These are phyloP conservation scores for Apiotrichum gamsii DNA, from an alignment of 1,284 basidiomycete genomes.

Conservation along the genomic window DNA sequence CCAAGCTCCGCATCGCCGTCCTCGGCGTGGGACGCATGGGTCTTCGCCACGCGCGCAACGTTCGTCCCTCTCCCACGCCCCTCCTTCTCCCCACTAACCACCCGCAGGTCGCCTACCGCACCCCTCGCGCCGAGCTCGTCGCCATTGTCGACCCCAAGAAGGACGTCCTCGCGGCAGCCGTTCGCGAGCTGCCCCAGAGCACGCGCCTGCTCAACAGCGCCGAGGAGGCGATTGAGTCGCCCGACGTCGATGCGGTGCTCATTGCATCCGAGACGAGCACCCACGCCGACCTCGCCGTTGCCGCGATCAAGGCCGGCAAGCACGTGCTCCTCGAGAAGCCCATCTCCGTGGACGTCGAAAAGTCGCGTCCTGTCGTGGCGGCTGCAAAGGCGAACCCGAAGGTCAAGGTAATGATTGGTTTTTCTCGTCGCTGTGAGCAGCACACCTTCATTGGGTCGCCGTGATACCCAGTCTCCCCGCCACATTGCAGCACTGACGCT, in stretches of 20 bases:
- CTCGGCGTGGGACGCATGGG: constrained; percentile 31
- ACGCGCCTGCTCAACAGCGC: not conserved
- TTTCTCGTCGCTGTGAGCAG: constrained; percentile 30
- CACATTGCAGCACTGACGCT: no score
- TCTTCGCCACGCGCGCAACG: constrained; percentile 20
- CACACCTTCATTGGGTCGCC: no score
- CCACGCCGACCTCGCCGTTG: constrained; percentile 23
- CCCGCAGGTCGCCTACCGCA: constrained; percentile 10
- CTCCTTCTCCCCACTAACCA: not conserved
- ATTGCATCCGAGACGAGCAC: constrained; percentile 24
- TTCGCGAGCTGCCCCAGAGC: constrained; percentile 10
- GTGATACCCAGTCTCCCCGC: no score
- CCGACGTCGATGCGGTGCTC: constrained; percentile 23
- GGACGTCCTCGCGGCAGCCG: constrained; percentile 2
- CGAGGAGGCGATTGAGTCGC: constrained; percentile 8
- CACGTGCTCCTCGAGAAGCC: constrained; percentile 40
- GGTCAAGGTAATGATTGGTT: constrained; percentile 35
- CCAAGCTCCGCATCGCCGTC: constrained; percentile 20
- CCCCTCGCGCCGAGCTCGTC: constrained; percentile 24
- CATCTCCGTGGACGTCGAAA: constrained; percentile 30
- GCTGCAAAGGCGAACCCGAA: constrained; percentile 18
- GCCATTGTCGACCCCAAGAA: constrained; percentile 18
- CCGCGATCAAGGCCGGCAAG: constrained; percentile 22
- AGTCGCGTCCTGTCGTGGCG: constrained; percentile 23
- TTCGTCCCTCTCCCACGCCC: not conserved